Evolutionary conservation across 2,329 filamentous ascomycete species (phyloP).

Genomic region (Thielaviopsis ethacetica): DNA sequence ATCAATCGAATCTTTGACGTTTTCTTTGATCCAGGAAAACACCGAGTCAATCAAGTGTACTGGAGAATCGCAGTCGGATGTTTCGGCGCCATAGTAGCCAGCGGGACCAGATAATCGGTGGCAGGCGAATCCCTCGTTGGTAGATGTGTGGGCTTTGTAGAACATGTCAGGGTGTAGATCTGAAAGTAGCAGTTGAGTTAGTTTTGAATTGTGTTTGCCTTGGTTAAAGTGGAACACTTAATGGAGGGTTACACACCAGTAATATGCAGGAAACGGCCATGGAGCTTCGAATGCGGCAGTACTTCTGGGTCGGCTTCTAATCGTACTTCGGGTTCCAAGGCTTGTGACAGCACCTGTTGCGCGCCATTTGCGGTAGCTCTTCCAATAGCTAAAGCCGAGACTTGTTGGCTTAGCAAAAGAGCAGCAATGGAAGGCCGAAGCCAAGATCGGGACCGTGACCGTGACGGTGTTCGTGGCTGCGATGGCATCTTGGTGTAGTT

Average conservation of each 20-base stretch:
- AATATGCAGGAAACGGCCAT: conserved; percentile 72
- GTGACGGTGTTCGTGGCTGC: background rate
- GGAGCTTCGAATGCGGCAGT: conserved; percentile 22
- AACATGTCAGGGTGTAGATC: conserved; percentile 85
- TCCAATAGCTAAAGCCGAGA: conserved; percentile 1
- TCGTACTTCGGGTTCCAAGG: background rate
- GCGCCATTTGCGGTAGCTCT: background rate
- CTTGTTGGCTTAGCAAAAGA: conserved; percentile 7
- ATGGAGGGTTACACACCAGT: conserved; percentile 43
- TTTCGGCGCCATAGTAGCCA: conserved; percentile 71
- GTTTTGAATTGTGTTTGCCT: background rate
- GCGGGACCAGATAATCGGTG: conserved; percentile 64
- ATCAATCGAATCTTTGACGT: conserved; percentile 64
- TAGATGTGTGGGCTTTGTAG: conserved; percentile 66
- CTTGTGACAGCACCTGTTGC: background rate
- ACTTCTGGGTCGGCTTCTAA: background rate
- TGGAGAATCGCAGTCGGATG: conserved; percentile 77
- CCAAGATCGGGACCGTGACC: conserved; percentile 3
- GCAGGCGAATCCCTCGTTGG: conserved; percentile 52
- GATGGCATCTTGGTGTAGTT: background rate
- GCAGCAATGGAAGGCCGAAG: conserved; percentile 1
- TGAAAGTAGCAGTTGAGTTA: conserved; percentile 21
- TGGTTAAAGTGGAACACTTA: background rate
- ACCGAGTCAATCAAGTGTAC: conserved; percentile 69
- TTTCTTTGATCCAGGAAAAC: conserved; percentile 69